Conservation (phyloP, 768 basidiomycete genomes). For the Phanerochaete carnosa region DNA sequence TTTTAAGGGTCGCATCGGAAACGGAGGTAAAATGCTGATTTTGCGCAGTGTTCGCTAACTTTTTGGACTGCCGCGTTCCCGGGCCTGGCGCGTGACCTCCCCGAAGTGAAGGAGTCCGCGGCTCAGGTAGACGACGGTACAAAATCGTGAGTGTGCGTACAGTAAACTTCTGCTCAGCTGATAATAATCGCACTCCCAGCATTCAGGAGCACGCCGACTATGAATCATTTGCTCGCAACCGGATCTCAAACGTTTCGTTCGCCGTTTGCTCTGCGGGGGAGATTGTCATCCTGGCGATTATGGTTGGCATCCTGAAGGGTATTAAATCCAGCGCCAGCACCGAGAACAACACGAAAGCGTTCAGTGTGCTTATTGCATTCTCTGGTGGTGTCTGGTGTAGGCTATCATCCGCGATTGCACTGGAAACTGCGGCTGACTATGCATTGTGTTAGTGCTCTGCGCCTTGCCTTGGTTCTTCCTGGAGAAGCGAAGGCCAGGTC, state of each 20-base stretch:
- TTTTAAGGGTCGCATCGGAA: neutral
- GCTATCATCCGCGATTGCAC: constrained; percentile 28
- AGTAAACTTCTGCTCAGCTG: neutral
- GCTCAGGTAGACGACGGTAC: constrained; percentile 34
- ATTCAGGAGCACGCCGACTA: constrained; percentile 48
- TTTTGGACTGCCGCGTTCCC: constrained; percentile 87
- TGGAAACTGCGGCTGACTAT: neutral
- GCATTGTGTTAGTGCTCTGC: constrained; percentile 45
- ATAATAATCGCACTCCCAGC: constrained; percentile 23
- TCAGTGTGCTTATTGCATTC: constrained; percentile 77
- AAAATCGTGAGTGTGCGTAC: constrained; percentile 44
- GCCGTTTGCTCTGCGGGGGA: constrained; percentile 68
- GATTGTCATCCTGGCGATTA: constrained; percentile 63
- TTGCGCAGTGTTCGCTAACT: constrained; percentile 55
- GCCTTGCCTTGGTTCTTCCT: constrained; percentile 73
- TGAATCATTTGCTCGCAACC: constrained; percentile 66
- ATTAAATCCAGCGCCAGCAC: constrained; percentile 57
- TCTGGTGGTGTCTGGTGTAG: constrained; percentile 73
- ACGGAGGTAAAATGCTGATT: neutral
- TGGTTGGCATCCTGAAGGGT: constrained; percentile 73
- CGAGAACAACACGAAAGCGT: constrained; percentile 71
- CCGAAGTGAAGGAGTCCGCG: constrained; percentile 59
- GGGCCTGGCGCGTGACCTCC: constrained; percentile 66
- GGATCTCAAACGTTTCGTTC: constrained; percentile 75
- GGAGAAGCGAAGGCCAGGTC: constrained; percentile 64